Conservation (phyloP, 139 green algal species). For the Chlamydomonas urium region DNA sequence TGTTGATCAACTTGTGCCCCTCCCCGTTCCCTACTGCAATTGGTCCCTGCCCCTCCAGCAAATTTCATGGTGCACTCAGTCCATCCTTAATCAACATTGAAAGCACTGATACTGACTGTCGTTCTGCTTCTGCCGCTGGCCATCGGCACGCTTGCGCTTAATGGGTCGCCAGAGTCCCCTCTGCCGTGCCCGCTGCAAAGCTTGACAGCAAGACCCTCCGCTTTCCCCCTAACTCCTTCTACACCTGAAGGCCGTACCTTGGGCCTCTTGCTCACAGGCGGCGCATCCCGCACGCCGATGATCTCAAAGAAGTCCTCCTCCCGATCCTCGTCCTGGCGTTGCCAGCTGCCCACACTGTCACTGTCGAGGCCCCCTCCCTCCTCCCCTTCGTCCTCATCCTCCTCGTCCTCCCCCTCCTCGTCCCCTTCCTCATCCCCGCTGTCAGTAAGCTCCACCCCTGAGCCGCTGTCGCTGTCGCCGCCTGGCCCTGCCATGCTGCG, state of each 20-base stretch:
- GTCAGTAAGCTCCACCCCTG: background rate
- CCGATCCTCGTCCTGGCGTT: background rate
- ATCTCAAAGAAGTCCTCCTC: conserved; percentile 16
- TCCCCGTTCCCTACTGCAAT: no score
- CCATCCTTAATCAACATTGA: no score
- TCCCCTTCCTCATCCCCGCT: background rate
- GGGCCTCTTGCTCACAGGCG: background rate
- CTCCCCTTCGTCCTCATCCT: background rate
- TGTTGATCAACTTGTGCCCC: no score
- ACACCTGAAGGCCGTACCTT: background rate
- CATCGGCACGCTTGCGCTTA: background rate
- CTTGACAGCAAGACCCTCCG: no score
- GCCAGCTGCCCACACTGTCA: background rate
- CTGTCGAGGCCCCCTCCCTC: background rate
- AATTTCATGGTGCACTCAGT: no score
- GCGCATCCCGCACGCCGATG: background rate
- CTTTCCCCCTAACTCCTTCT: no score
- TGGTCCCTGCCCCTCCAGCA: no score
- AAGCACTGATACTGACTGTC: background rate
- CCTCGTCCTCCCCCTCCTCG: background rate
- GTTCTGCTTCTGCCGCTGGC: background rate
- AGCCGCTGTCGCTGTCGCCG: background rate
- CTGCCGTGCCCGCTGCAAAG: background rate
- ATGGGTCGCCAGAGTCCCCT: no score
- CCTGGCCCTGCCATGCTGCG: background rate